Conservation (phyloP, 306 rosid genomes). For the Rosa persica region DNA sequence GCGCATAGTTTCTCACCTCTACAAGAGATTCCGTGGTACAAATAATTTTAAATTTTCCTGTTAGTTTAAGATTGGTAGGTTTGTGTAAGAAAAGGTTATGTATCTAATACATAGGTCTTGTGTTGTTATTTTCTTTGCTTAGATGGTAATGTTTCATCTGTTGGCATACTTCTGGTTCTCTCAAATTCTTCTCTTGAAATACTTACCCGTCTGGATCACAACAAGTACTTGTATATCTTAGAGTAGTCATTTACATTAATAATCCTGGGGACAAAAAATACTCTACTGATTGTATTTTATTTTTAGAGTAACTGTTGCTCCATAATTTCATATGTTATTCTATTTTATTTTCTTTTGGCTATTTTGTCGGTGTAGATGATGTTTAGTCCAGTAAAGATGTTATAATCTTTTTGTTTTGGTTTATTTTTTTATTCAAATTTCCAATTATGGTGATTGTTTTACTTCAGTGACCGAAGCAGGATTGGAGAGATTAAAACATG, state of each 20-base stretch:
- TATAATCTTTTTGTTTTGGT: not conserved
- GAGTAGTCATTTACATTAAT: not conserved
- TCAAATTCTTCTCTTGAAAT: not conserved
- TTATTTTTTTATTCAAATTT: slow-evolving; percentile 4
- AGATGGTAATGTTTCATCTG: not conserved
- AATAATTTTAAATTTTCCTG: not conserved
- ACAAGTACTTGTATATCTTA: not conserved
- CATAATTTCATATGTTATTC: not conserved
- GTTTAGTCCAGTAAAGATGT: not conserved
- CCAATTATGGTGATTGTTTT: slow-evolving; percentile 38
- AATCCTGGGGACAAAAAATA: not conserved
- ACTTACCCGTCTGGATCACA: not conserved
- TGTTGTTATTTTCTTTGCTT: not conserved
- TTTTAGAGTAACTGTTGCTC: not conserved
- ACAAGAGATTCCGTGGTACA: not conserved
- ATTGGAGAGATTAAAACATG: slow-evolving; percentile 85
- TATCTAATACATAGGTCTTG: not conserved
- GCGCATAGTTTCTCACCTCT: not conserved
- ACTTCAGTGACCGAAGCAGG: slow-evolving; percentile 78
- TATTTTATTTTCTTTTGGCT: not conserved
- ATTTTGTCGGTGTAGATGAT: slow-evolving; percentile 1
- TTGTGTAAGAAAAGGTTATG: not conserved
- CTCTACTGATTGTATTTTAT: not conserved
- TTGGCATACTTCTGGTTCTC: not conserved
- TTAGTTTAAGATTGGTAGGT: not conserved